A percentile compares a stretch with the other conserved stretches of the same genome.
phyloP scores from a whole-genome alignment of 2,329 filamentous ascomycete species.

The Trichoderma harzianum region DNA sequence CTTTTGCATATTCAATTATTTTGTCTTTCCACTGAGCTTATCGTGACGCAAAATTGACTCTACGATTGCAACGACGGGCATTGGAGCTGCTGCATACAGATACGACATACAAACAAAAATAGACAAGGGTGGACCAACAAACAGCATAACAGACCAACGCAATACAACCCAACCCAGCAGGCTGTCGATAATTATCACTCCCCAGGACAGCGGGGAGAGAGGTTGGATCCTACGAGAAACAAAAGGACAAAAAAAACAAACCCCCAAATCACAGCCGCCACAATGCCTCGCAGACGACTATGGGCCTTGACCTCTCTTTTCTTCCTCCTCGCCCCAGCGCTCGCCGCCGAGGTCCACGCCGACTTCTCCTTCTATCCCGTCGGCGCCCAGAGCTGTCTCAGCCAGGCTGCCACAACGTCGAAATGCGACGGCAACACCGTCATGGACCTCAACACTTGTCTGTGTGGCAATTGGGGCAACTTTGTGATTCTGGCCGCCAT shows the following conservation, averaged over 20 bases:
- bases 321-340: constrained; percentile 23
- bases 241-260: neutral
- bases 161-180: neutral
- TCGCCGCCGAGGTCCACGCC: constrained; percentile 26
- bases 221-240: neutral
- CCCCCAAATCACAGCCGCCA: neutral
- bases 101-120: neutral
- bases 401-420: constrained; percentile 37
- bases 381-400: constrained; percentile 40
- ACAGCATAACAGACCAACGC: neutral
- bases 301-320: constrained; percentile 29
- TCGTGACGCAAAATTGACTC: neutral
- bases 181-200: neutral
- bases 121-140: neutral
- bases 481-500: constrained; percentile 47
- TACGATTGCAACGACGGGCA: neutral
- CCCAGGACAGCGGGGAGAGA: neutral
- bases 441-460: constrained; percentile 44
- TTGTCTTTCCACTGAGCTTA: neutral
- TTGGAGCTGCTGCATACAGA: neutral
- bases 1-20: neutral
- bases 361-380: constrained; percentile 36
- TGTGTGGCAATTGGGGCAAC: constrained; percentile 47
- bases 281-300: constrained; percentile 28
- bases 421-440: constrained; percentile 41